These are phyloP conservation scores for Gyrodon lividus DNA, from an alignment of 768 basidiomycete genomes.

Conservation along the genomic window DNA sequence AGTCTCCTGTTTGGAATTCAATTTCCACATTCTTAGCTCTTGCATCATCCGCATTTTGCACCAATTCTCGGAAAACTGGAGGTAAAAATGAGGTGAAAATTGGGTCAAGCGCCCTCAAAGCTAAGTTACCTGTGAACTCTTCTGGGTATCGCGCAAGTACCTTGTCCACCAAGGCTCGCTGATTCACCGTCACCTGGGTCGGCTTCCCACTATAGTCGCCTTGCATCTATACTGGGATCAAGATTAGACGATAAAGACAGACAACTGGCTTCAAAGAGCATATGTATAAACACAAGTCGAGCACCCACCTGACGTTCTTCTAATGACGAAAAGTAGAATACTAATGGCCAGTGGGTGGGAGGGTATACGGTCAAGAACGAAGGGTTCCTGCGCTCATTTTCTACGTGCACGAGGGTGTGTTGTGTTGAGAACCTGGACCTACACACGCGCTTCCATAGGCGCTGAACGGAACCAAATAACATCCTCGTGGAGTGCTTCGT, in stretches of 20 bases:
- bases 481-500: too few species aligned
- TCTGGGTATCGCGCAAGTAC: slow-evolving; percentile 17
- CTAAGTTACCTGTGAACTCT: slow-evolving; percentile 11
- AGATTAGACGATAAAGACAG: too few species aligned
- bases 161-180: slow-evolving; percentile 16
- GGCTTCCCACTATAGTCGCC: not conserved
- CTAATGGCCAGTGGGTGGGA: not conserved
- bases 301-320: not conserved
- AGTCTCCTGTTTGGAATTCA: slow-evolving; percentile 32
- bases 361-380: not conserved
- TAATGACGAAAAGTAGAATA: not conserved
- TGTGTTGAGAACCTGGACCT: too few species aligned
- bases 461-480: too few species aligned
- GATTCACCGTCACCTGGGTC: slow-evolving; percentile 11
- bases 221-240: not conserved
- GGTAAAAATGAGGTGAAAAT: not conserved
- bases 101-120: not conserved
- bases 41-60: slow-evolving; percentile 56
- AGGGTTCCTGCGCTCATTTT: too few species aligned
- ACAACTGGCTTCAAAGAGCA: too few species aligned
- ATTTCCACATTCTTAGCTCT: slow-evolving; percentile 35
- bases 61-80: slow-evolving; percentile 46
- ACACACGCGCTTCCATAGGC: too few species aligned
- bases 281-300: not conserved
- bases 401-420: too few species aligned